These are phyloP conservation scores for Kwoniella europaea DNA, from an alignment of 768 basidiomycete genomes.

Conservation along the genomic window DNA sequence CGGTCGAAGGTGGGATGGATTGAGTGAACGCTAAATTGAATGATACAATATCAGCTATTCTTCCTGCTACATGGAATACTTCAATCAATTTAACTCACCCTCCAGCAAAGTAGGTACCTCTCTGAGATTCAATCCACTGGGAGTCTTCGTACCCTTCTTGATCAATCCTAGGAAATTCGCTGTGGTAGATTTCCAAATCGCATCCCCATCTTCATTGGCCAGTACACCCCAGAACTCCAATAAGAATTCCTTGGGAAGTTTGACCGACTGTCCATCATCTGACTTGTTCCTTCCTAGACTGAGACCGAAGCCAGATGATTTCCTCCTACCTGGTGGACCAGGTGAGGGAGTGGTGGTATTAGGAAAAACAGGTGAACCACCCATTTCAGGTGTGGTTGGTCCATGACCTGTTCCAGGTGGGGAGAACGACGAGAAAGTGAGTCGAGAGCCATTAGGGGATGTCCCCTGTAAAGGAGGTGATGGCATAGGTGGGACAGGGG, in stretches of 20 bases:
- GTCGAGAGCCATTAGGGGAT: constrained; percentile 35
- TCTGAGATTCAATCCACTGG: constrained; percentile 51
- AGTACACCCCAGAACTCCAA: constrained; percentile 53
- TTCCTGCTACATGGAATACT: not conserved
- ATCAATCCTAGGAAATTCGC: constrained; percentile 35
- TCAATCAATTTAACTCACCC: constrained; percentile 27
- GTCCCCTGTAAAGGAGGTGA: constrained; percentile 33
- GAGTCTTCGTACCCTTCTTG: constrained; percentile 55
- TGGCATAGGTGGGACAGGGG: constrained; percentile 27
- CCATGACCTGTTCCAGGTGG: constrained; percentile 8
- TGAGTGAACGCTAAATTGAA: constrained; percentile 35
- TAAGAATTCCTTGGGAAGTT: constrained; percentile 56
- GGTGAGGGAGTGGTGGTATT: constrained; percentile 19
- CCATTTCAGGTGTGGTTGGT: constrained; percentile 27
- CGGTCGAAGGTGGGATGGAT: constrained; percentile 26
- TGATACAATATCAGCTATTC: not conserved
- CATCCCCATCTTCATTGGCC: constrained; percentile 50
- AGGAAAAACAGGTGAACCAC: constrained; percentile 1
- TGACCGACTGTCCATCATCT: constrained; percentile 31
- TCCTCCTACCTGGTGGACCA: constrained; percentile 17
- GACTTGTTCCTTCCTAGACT: constrained; percentile 27
- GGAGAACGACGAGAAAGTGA: constrained; percentile 23
- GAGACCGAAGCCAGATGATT: constrained; percentile 30
- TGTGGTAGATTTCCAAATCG: constrained; percentile 36
- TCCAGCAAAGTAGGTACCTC: constrained; percentile 53